These are phyloP conservation scores for Didymella exigua DNA, from an alignment of 2,329 filamentous ascomycete genomes.

Conservation along the genomic window DNA sequence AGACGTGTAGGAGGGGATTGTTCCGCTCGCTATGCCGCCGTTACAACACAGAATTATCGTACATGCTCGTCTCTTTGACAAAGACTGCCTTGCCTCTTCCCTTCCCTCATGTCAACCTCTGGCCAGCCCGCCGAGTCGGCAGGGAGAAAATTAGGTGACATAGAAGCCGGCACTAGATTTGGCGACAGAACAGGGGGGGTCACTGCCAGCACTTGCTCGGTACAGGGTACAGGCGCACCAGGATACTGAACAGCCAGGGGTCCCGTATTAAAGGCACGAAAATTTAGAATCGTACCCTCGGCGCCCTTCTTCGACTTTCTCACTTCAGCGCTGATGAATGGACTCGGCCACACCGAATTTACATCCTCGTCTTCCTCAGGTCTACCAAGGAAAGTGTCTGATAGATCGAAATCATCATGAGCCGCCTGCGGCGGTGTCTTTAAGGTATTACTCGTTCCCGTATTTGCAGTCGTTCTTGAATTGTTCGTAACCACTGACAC, in stretches of 20 bases:
- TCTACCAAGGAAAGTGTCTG: not conserved
- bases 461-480: not conserved
- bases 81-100: no score
- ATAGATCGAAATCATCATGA: not conserved
- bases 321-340: not conserved
- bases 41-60: no score
- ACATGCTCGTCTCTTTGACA: no score
- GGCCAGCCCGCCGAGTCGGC: not conserved
- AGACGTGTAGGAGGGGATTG: no score
- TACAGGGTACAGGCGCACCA: not conserved
- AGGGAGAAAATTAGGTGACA: constrained; percentile 23
- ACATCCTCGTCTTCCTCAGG: not conserved
- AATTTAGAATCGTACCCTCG: not conserved
- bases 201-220: not conserved
- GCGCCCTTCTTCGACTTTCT: not conserved
- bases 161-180: constrained; percentile 2
- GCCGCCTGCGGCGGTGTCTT: not conserved
- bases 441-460: not conserved
- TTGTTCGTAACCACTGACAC: constrained; percentile 18
- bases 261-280: not conserved
- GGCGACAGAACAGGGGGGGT: not conserved
- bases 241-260: constrained; percentile 7
- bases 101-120: not conserved
- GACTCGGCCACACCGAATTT: not conserved
- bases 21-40: no score